A percentile compares a stretch with the other conserved stretches of the same genome.
Conservation (phyloP, 2,329 filamentous ascomycete species). For the Colletotrichum navitas region DNA sequence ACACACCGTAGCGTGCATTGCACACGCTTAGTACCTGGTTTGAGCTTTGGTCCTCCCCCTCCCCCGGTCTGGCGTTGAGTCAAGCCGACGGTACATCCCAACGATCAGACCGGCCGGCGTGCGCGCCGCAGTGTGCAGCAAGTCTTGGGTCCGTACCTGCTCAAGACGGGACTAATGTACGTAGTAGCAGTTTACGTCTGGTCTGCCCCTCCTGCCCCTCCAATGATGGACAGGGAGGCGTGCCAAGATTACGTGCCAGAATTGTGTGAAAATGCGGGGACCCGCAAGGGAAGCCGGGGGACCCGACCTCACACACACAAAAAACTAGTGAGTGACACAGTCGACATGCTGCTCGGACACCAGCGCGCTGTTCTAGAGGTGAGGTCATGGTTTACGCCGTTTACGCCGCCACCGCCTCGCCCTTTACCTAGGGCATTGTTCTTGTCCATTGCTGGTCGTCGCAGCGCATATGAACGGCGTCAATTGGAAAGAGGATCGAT, state of each 20-base stretch:
- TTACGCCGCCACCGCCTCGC: slow-evolving; percentile 27
- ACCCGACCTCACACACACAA: slow-evolving; percentile 29
- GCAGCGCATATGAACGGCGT: not conserved
- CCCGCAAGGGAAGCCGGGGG: slow-evolving; percentile 26
- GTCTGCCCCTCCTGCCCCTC: not conserved
- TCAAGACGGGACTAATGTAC: slow-evolving; percentile 13
- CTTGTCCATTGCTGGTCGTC: not conserved
- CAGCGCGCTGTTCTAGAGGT: not conserved
- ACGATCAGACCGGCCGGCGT: slow-evolving; percentile 22
- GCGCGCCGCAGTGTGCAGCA: not conserved
- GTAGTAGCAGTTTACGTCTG: not conserved
- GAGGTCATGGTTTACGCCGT: slow-evolving; percentile 33
- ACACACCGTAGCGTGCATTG: too few species aligned
- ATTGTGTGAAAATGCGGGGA: slow-evolving; percentile 32
- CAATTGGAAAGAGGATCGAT: not conserved
- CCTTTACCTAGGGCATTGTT: not conserved
- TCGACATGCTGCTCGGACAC: slow-evolving; percentile 1
- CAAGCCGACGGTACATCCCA: slow-evolving; percentile 14
- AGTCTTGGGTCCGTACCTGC: slow-evolving; percentile 1
- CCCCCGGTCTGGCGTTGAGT: slow-evolving; percentile 31
- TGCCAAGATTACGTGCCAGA: slow-evolving; percentile 36
- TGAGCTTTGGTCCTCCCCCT: slow-evolving; percentile 23
- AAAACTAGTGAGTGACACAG: not conserved
- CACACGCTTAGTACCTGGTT: slow-evolving; percentile 13
- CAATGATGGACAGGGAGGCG: not conserved